phyloP scores from a whole-genome alignment of 805 yeast genomes.

The Yarrowia sp. region DNA sequence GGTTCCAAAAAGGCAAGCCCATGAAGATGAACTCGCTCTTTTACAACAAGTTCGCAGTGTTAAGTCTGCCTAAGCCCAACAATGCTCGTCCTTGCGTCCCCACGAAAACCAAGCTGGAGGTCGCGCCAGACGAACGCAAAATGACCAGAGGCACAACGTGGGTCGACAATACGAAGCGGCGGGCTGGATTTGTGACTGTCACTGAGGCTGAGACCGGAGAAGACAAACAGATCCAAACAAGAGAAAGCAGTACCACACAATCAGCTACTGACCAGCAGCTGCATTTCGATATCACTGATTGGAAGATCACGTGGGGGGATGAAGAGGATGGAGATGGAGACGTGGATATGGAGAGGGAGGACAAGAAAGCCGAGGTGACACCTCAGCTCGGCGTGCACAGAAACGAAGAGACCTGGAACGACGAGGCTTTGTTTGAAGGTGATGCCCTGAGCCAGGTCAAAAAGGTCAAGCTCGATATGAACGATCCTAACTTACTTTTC shows the following conservation, averaged over 20 bases:
- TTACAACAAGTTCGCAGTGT: conserved; percentile 57
- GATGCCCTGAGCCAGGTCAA: conserved; percentile 35
- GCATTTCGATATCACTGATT: conserved; percentile 11
- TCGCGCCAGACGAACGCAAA: conserved; percentile 58
- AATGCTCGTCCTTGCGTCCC: conserved; percentile 44
- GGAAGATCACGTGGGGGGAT: conserved; percentile 38
- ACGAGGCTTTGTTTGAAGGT: conserved; percentile 75
- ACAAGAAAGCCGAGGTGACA: conserved; percentile 10
- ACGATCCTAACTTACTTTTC: conserved; percentile 77
- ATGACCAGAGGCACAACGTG: conserved; percentile 41
- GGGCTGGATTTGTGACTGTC: not conserved
- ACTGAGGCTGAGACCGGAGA: conserved; percentile 6
- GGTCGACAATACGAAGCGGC: not conserved
- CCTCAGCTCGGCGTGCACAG: conserved; percentile 3
- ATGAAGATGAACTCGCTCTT: conserved; percentile 65
- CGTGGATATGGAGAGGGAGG: conserved; percentile 29
- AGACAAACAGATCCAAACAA: not conserved
- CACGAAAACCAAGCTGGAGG: conserved; percentile 55
- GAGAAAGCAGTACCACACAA: not conserved
- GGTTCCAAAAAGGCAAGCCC: conserved; percentile 52
- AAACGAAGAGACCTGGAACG: conserved; percentile 36
- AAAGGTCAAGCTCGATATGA: conserved; percentile 62
- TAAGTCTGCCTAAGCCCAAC: conserved; percentile 51
- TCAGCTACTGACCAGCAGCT: conserved; percentile 11
- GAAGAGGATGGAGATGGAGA: conserved; percentile 27